These are phyloP conservation scores for Oropetium thomaeum DNA, from an alignment of 176 grass and related monocot genomes.

Conservation along the genomic window DNA sequence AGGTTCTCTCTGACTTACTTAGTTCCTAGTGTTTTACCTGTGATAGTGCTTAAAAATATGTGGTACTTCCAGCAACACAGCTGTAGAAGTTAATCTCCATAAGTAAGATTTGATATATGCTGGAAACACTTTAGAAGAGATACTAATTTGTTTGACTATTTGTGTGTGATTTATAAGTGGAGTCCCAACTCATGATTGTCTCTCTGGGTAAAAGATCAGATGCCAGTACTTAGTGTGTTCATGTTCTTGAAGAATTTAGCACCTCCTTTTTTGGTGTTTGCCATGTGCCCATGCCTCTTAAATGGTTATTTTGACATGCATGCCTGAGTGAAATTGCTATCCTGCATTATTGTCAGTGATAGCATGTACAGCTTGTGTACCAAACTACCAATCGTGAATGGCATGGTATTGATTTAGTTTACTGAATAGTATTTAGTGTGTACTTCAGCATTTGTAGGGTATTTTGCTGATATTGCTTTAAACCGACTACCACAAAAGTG, in stretches of 20 bases:
- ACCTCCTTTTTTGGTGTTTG: background rate
- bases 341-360: background rate
- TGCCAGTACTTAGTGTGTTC: background rate
- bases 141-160: background rate
- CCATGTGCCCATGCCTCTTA: background rate
- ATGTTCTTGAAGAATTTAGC: background rate
- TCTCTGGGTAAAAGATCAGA: background rate
- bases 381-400: background rate
- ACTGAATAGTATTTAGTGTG: constrained; percentile 6
- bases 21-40: background rate
- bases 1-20: background rate
- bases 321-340: constrained; percentile 6
- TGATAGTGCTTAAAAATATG: no score
- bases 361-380: background rate
- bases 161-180: background rate
- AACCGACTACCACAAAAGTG: background rate
- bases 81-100: background rate
- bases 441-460: background rate
- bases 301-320: background rate
- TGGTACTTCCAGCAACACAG: background rate
- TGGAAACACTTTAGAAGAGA: background rate
- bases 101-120: background rate
- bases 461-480: no score
- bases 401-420: background rate
- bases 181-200: background rate